Percentiles rank a stretch among this genome's conserved stretches.
phyloP scores from a whole-genome alignment of 1,284 basidiomycete species.

The Heliocybe sulcata region DNA sequence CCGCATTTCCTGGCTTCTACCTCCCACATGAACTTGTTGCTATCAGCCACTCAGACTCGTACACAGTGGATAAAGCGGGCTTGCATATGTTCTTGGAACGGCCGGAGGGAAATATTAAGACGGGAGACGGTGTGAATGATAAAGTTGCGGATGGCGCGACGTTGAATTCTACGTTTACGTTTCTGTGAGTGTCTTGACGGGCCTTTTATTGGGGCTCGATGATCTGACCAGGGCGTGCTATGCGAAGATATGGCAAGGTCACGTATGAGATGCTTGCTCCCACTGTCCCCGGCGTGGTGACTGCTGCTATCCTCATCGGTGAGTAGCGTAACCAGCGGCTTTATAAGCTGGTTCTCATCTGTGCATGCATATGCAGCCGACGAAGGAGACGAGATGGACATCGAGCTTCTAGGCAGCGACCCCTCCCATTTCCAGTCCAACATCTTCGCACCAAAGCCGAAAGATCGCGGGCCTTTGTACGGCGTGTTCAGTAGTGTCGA shows the following conservation, averaged over 20 bases:
- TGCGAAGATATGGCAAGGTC: slow-evolving; percentile 26
- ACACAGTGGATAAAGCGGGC: slow-evolving; percentile 18
- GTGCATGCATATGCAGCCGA: slow-evolving; percentile 16
- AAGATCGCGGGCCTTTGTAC: slow-evolving; percentile 27
- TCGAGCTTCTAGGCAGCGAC: slow-evolving; percentile 36
- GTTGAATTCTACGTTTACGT: slow-evolving; percentile 33
- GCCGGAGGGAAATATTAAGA: slow-evolving; percentile 24
- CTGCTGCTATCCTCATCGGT: slow-evolving; percentile 34
- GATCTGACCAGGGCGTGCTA: not conserved
- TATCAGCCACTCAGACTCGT: slow-evolving; percentile 25
- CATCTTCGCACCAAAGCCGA: slow-evolving; percentile 29
- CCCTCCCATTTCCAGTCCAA: slow-evolving; percentile 37
- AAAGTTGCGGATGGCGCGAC: slow-evolving; percentile 31
- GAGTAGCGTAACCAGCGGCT: slow-evolving; percentile 4
- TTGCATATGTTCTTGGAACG: slow-evolving; percentile 28
- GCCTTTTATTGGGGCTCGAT: not conserved
- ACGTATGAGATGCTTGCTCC: slow-evolving; percentile 27
- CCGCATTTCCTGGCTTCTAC: not conserved
- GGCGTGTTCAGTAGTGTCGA: slow-evolving; percentile 30
- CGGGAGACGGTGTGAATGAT: slow-evolving; percentile 27
- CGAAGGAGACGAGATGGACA: slow-evolving; percentile 34
- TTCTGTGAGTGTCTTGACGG: slow-evolving; percentile 18
- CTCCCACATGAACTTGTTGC: slow-evolving; percentile 9
- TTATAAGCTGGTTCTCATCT: not conserved
- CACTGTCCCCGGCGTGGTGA: slow-evolving; percentile 26